These are phyloP conservation scores for Cercophora sp. DNA, from an alignment of 495 filamentous ascomycete genomes.

Conservation along the genomic window DNA sequence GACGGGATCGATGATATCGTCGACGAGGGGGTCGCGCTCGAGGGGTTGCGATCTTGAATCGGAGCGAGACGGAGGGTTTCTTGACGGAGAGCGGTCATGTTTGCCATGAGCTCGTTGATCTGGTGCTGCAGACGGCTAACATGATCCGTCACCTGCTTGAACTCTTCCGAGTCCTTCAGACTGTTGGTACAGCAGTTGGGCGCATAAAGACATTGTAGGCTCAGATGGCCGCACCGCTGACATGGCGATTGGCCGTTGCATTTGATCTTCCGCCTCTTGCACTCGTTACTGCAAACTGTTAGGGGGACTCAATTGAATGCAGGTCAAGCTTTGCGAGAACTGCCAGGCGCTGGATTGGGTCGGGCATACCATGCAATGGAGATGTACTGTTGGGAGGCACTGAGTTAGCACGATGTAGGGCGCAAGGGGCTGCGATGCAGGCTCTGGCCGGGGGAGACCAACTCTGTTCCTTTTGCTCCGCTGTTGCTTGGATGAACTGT, in stretches of 20 bases:
- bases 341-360: not conserved
- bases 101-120: constrained; percentile 70
- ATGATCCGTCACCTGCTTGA: constrained; percentile 69
- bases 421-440: too few species aligned
- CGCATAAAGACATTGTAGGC: constrained; percentile 78
- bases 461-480: constrained; percentile 60
- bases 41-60: constrained; percentile 30
- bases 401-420: not conserved
- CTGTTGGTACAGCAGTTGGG: constrained; percentile 79
- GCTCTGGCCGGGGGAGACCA: too few species aligned
- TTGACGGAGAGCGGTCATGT: constrained; percentile 60
- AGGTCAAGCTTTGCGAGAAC: not conserved
- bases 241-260: constrained; percentile 85
- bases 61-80: constrained; percentile 39
- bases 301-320: not conserved
- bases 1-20: constrained; percentile 33
- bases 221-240: constrained; percentile 77
- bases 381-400: constrained; percentile 60
- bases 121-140: constrained; percentile 76
- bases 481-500: constrained; percentile 41
- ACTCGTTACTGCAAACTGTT: constrained; percentile 61
- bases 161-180: constrained; percentile 89
- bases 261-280: constrained; percentile 88
- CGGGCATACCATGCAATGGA: constrained; percentile 78
- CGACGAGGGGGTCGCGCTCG: constrained; percentile 35